Conservation (phyloP, 768 basidiomycete species). For the Suillus americanus region DNA sequence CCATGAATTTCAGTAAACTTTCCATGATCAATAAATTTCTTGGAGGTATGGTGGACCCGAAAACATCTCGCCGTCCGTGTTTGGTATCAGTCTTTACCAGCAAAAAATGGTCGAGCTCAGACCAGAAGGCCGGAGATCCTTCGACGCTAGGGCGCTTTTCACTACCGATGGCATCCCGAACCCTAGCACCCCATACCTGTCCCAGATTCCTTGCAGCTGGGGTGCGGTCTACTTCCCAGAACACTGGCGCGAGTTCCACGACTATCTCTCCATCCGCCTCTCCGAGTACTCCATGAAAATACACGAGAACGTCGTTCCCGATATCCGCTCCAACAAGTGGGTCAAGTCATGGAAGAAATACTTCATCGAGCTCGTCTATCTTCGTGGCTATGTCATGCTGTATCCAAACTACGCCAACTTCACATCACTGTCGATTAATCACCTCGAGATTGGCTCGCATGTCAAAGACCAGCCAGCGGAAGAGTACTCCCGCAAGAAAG, state of each 20-base stretch:
- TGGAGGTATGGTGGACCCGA: conserved; percentile 53
- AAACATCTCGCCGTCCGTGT: conserved; percentile 49
- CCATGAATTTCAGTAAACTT: not conserved
- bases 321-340: conserved; percentile 82
- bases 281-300: conserved; percentile 39
- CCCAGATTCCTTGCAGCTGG: conserved; percentile 89
- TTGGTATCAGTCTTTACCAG: conserved; percentile 85
- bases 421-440: conserved; percentile 84
- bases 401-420: conserved; percentile 81
- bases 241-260: conserved; percentile 86
- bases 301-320: conserved; percentile 57
- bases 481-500: conserved; percentile 53
- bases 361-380: conserved; percentile 82
- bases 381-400: conserved; percentile 84
- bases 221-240: conserved; percentile 89
- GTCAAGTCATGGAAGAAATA: conserved; percentile 84
- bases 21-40: conserved; percentile 3
- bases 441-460: conserved; percentile 82
- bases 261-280: conserved; percentile 71
- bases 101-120: conserved; percentile 79
- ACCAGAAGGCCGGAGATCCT: conserved; percentile 62
- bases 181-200: conserved; percentile 71
- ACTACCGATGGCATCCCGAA: conserved; percentile 35
- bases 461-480: conserved; percentile 56
- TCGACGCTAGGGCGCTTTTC: conserved; percentile 67